Evolutionary conservation across 177 flowering plant genomes (phyloP).

Genomic region (Tripterygium wilfordii): DNA sequence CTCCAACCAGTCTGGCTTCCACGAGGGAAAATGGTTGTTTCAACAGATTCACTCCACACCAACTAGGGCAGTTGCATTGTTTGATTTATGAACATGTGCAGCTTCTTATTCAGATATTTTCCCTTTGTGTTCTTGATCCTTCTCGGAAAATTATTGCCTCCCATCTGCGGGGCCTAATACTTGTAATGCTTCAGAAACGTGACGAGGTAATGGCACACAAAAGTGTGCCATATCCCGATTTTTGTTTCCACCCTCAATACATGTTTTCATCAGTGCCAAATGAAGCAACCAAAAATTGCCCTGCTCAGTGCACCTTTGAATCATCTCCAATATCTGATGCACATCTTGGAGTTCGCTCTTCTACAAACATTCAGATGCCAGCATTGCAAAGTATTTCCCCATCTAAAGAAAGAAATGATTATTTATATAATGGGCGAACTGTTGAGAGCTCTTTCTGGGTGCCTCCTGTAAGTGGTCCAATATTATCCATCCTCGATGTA

Average conservation of each 20-base stretch:
- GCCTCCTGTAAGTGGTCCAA: constrained; percentile 47
- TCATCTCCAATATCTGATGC: no score
- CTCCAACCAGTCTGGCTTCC: constrained; percentile 16
- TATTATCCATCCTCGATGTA: constrained; percentile 70
- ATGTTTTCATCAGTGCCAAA: constrained; percentile 46
- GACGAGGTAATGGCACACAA: constrained; percentile 48
- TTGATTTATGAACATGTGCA: constrained; percentile 90
- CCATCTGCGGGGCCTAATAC: constrained; percentile 49
- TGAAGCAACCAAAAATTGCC: constrained; percentile 17
- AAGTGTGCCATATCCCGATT: constrained; percentile 48
- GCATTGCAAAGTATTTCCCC: constrained; percentile 14
- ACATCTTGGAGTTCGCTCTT: no score
- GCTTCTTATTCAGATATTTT: constrained; percentile 82
- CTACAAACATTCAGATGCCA: constrained; percentile 13
- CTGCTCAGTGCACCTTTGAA: constrained; percentile 16
- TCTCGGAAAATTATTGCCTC: constrained; percentile 57
- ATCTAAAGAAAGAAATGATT: constrained; percentile 14
- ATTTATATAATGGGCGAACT: constrained; percentile 13
- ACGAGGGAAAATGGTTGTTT: constrained; percentile 21
- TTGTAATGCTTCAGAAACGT: constrained; percentile 54
- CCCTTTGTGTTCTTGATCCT: constrained; percentile 73
- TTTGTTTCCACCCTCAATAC: constrained; percentile 52
- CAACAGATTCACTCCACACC: constrained; percentile 66
- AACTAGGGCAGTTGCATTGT: constrained; percentile 81
- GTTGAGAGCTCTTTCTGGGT: constrained; percentile 44